Conservation (phyloP, 768 basidiomycete species). For the Suillus brevipes region DNA sequence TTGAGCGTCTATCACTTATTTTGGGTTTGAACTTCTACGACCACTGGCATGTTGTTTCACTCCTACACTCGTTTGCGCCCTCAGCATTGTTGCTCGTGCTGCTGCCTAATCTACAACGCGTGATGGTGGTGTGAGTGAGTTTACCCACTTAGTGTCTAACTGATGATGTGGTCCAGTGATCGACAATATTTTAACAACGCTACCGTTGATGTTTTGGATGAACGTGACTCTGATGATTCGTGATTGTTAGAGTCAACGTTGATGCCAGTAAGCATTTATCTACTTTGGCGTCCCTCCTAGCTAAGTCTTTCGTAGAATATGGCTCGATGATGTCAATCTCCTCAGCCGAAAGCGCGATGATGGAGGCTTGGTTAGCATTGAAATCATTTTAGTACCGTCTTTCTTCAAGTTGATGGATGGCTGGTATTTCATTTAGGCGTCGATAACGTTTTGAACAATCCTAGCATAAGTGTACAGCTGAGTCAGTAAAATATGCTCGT, state of each 20-base stretch:
- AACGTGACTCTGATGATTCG: neutral
- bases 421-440: neutral
- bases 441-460: neutral
- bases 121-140: neutral
- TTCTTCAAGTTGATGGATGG: neutral
- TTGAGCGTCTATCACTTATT: neutral
- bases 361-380: neutral
- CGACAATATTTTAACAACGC: neutral
- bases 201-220: neutral
- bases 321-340: neutral
- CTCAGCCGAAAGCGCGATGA: neutral
- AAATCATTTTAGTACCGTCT: neutral
- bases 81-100: neutral
- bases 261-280: neutral
- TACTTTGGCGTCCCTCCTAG: neutral
- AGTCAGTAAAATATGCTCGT: neutral
- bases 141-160: neutral
- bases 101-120: neutral
- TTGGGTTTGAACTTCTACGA: neutral
- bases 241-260: neutral
- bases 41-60: neutral
- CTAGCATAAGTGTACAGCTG: neutral
- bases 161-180: neutral
- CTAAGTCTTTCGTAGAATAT: neutral
- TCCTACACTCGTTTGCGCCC: neutral